phyloP scores from a whole-genome alignment of 73 alveolate species.

The Tetrahymena malaccensis region DNA sequence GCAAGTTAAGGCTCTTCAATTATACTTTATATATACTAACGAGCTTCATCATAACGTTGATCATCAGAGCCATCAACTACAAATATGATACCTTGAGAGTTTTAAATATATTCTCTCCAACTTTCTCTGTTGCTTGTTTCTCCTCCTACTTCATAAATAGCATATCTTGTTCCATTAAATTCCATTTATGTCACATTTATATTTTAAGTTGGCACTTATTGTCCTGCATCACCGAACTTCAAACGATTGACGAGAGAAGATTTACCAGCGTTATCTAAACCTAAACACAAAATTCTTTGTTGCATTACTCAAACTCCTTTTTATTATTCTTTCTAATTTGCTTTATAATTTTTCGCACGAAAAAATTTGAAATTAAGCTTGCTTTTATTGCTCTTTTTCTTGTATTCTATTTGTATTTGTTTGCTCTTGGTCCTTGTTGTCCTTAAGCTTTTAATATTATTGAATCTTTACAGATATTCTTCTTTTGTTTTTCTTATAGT shows the following conservation, averaged over 20 bases:
- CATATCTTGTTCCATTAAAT: conserved; percentile 23
- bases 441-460: not conserved
- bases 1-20: not conserved
- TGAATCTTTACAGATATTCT: not conserved
- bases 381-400: not conserved
- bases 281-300: conserved; percentile 5
- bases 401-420: not conserved
- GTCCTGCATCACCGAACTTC: not conserved
- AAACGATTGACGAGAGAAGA: conserved; percentile 25
- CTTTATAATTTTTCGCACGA: not conserved
- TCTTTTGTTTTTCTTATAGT: not conserved
- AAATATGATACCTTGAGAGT: not conserved
- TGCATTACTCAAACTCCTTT: not conserved
- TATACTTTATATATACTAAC: not conserved
- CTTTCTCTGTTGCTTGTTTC: conserved; percentile 24
- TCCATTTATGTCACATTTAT: not conserved
- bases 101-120: conserved; percentile 9
- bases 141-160: conserved; percentile 12
- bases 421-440: not conserved
- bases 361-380: not conserved
- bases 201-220: not conserved
- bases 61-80: conserved; percentile 16
- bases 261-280: conserved; percentile 39
- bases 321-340: not conserved
- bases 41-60: conserved; percentile 9